phyloP scores from a whole-genome alignment of 2,329 filamentous ascomycete species.

The Trichoderma citrinoviride region DNA sequence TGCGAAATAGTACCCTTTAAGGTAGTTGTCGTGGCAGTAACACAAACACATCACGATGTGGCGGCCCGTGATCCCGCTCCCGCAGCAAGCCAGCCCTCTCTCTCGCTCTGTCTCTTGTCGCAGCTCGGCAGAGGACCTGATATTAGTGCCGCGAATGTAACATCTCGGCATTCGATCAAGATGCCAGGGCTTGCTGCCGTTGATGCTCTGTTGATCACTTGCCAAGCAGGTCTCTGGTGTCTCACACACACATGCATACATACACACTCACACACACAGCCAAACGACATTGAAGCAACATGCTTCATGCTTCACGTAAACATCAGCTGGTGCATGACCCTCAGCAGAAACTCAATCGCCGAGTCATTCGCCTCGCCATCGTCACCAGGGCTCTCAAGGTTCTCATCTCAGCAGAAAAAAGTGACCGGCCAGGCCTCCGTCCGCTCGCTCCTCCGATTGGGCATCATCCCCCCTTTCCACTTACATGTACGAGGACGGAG shows the following conservation, averaged over 20 bases:
- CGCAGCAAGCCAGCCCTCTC: background rate
- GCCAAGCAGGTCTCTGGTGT: background rate
- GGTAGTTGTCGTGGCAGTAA: no score
- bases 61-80: slow-evolving; percentile 16
- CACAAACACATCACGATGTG: background rate
- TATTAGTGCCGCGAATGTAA: background rate
- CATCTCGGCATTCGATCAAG: slow-evolving; percentile 11
- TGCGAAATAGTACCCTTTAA: no score
- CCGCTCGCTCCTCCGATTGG: slow-evolving; percentile 4
- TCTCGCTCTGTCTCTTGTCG: background rate
- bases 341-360: background rate
- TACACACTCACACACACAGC: background rate
- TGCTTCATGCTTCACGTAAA: background rate
- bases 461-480: background rate
- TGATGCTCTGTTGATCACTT: background rate
- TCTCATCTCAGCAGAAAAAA: background rate
- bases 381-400: background rate
- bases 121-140: background rate
- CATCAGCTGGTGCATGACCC: background rate
- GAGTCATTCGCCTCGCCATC: slow-evolving; percentile 3
- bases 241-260: background rate
- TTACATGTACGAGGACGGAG: no score
- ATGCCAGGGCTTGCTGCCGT: background rate
- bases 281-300: background rate
- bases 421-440: background rate